A percentile compares a stretch with the other conserved stretches of the same genome.
These are phyloP conservation scores for Bacterosira constricta DNA, from an alignment of 108 stramenopile species.

Conservation along the genomic window DNA sequence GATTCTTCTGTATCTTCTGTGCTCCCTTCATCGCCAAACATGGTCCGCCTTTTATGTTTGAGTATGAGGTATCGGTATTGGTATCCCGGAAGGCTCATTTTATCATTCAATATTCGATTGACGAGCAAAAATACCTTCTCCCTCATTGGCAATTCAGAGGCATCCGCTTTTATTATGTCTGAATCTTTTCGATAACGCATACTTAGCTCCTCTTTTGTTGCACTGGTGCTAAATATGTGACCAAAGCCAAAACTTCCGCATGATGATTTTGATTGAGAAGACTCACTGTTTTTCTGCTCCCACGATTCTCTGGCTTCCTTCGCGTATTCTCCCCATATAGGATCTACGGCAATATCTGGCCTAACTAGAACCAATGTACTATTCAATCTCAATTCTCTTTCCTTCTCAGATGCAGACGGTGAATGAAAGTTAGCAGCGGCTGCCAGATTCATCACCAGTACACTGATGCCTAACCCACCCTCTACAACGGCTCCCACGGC, in stretches of 20 bases:
- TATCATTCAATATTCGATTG: constrained; percentile 77
- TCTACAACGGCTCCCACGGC: constrained; percentile 61
- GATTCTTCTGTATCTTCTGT: not conserved
- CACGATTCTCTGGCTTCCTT: constrained; percentile 46
- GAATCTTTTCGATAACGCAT: constrained; percentile 67
- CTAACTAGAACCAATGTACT: constrained; percentile 67
- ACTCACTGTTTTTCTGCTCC: constrained; percentile 35
- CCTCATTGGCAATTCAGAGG: constrained; percentile 67
- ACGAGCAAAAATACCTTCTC: constrained; percentile 85
- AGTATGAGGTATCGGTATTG: constrained; percentile 73
- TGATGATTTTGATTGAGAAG: constrained; percentile 11
- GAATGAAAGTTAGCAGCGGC: constrained; percentile 61
- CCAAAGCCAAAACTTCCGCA: constrained; percentile 24
- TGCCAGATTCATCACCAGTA: constrained; percentile 66
- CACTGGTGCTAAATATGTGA: constrained; percentile 26
- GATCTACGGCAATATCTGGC: constrained; percentile 73
- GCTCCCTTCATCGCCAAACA: constrained; percentile 18
- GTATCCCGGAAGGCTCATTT: constrained; percentile 80
- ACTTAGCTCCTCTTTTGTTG: constrained; percentile 41
- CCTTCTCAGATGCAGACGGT: constrained; percentile 52
- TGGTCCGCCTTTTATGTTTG: constrained; percentile 44
- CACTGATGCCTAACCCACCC: constrained; percentile 65
- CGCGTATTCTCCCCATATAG: constrained; percentile 69
- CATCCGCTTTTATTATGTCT: constrained; percentile 77
- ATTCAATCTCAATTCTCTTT: constrained; percentile 60